Percentiles rank a stretch among this genome's conserved stretches.
These are phyloP conservation scores for Lindgomyces ingoldianus DNA, from an alignment of 495 filamentous ascomycete genomes.

Conservation along the genomic window DNA sequence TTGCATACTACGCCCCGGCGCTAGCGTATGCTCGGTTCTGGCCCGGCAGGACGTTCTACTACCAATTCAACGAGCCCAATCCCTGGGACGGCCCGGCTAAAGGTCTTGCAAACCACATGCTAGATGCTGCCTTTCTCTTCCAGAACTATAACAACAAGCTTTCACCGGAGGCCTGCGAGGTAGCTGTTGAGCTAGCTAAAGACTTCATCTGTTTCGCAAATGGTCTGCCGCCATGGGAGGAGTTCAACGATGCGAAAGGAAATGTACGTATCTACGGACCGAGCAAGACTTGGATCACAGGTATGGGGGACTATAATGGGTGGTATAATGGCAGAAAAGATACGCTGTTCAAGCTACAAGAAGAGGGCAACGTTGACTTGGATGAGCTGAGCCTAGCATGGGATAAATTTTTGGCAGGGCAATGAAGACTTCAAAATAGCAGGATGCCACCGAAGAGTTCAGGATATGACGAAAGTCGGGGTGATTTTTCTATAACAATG, in stretches of 20 bases:
- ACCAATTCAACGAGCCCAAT: conserved; percentile 54
- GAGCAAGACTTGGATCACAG: neutral
- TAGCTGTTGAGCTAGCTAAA: conserved; percentile 46
- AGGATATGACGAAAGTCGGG: too few species aligned
- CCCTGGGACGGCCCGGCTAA: conserved; percentile 54
- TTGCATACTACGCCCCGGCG: conserved; percentile 47
- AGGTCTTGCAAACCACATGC: conserved; percentile 48
- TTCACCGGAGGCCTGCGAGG: conserved; percentile 38
- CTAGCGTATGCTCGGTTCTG: conserved; percentile 44
- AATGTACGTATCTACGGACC: conserved; percentile 8
- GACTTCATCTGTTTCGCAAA: conserved; percentile 52
- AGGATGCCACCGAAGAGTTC: too few species aligned
- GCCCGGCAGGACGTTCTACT: conserved; percentile 48
- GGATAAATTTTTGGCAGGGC: conserved; percentile 15
- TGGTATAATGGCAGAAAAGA: conserved; percentile 25
- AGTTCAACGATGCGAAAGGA: conserved; percentile 25
- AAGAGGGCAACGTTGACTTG: conserved; percentile 30
- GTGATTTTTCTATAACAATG: too few species aligned
- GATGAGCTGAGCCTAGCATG: conserved; percentile 28
- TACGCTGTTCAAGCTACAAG: conserved; percentile 23
- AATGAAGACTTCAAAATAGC: neutral
- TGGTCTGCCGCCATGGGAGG: conserved; percentile 47
- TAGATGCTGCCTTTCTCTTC: conserved; percentile 53
- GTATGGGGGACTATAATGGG: conserved; percentile 14
- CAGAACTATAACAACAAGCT: conserved; percentile 51